Percentiles rank a stretch among this genome's conserved stretches.
These are phyloP conservation scores for Podospora bellae-mahoneyi DNA, from an alignment of 495 filamentous ascomycete species.

Conservation along the genomic window DNA sequence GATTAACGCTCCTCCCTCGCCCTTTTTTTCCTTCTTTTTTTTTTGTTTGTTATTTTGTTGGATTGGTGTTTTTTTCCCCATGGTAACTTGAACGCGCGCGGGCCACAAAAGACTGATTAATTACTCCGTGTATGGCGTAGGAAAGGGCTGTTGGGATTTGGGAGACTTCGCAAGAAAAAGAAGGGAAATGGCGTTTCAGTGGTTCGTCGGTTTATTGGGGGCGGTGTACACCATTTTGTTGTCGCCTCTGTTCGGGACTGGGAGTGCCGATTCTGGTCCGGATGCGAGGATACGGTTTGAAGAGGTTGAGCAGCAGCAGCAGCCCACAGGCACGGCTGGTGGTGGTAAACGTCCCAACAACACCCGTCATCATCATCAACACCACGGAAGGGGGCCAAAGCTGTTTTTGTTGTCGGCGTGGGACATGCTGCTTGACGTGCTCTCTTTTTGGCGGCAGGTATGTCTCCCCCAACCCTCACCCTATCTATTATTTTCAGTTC, in stretches of 20 bases:
- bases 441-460: constrained; percentile 63
- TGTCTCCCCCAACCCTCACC: constrained; percentile 22
- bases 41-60: too few species aligned
- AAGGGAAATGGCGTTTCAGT: neutral
- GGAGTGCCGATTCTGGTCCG: too few species aligned
- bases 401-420: constrained; percentile 44
- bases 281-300: too few species aligned
- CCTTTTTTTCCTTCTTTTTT: neutral
- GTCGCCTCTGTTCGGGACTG: neutral
- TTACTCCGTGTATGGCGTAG: neutral
- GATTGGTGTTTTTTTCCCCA: too few species aligned
- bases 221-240: neutral
- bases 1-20: neutral
- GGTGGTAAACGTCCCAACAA: neutral
- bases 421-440: constrained; percentile 58
- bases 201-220: neutral
- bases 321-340: too few species aligned
- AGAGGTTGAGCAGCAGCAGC: too few species aligned
- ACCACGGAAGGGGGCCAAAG: neutral
- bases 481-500: too few species aligned
- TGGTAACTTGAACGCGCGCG: too few species aligned
- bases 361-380: neutral
- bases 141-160: neutral
- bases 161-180: too few species aligned
- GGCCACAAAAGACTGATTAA: too few species aligned